These are phyloP conservation scores for Quillaja saponaria DNA, from an alignment of 306 rosid species.

Conservation along the genomic window DNA sequence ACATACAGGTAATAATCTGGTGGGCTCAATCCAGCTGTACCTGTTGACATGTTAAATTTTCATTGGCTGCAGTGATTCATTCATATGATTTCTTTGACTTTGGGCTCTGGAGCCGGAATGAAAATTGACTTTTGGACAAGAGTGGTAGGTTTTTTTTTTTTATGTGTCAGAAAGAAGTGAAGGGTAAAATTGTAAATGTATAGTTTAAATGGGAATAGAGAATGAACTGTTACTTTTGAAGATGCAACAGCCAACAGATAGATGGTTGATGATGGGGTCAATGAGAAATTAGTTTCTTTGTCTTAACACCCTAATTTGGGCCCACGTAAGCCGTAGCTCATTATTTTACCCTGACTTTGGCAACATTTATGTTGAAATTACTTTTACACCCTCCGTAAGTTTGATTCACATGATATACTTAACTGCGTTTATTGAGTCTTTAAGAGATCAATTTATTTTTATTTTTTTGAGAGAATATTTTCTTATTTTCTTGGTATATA, in stretches of 20 bases:
- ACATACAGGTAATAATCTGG: not conserved
- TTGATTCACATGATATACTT: too few relatives aligned
- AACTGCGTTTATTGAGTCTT: too few relatives aligned
- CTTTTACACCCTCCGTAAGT: too few relatives aligned
- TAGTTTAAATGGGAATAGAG: constrained; percentile 19
- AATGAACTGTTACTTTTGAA: not conserved
- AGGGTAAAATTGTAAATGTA: too few relatives aligned
- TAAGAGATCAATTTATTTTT: too few relatives aligned
- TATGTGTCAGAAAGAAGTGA: too few relatives aligned
- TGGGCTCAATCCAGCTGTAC: constrained; percentile 36
- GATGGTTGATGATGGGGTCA: not conserved
- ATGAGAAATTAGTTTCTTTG: not conserved
- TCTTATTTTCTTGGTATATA: too few relatives aligned
- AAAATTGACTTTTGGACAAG: constrained; percentile 49
- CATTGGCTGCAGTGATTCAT: constrained; percentile 33
- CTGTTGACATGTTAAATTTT: constrained; percentile 20
- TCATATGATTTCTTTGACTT: constrained; percentile 39
- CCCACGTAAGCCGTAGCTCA: too few relatives aligned
- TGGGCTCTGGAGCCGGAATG: not conserved
- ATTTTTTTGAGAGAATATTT: too few relatives aligned
- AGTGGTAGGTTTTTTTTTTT: constrained; percentile 24
- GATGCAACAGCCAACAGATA: not conserved
- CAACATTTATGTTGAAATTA: too few relatives aligned
- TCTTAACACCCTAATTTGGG: not conserved
- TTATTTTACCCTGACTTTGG: too few relatives aligned